Conservation (phyloP, 495 filamentous ascomycete species). For the Trichocladium uniseriatum region DNA sequence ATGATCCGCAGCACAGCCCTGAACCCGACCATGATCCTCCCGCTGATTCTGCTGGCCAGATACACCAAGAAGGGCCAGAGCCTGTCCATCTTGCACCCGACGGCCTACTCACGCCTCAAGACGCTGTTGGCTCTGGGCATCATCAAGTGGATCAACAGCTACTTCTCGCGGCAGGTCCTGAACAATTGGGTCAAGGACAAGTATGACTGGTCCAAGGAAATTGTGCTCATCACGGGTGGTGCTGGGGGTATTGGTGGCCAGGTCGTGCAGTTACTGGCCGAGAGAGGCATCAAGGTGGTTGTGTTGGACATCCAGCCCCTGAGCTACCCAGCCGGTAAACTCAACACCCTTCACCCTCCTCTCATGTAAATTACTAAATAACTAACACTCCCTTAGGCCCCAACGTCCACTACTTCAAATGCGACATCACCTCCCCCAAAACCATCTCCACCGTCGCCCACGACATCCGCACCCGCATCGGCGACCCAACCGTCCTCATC, state of each 20-base stretch:
- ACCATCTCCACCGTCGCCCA: constrained; percentile 39
- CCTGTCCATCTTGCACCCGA: constrained; percentile 41
- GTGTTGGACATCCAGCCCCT: constrained; percentile 61
- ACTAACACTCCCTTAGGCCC: too few relatives aligned
- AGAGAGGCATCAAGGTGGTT: constrained; percentile 50
- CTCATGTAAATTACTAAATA: too few relatives aligned
- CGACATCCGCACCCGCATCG: constrained; percentile 46
- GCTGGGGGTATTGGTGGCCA: constrained; percentile 58
- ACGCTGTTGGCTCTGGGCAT: constrained; percentile 42
- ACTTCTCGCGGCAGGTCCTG: constrained; percentile 42
- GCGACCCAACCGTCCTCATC: constrained; percentile 60
- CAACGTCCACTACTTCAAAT: constrained; percentile 52
- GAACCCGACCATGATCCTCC: constrained; percentile 51
- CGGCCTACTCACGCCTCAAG: constrained; percentile 37
- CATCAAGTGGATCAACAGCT: constrained; percentile 37
- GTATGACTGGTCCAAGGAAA: constrained; percentile 61
- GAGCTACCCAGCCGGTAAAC: constrained; percentile 46
- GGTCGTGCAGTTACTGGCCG: constrained; percentile 51
- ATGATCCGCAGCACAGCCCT: constrained; percentile 48
- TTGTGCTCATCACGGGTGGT: constrained; percentile 64
- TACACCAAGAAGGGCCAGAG: constrained; percentile 50
- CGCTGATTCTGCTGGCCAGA: constrained; percentile 48
- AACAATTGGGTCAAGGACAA: constrained; percentile 54
- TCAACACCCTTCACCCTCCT: too few relatives aligned
- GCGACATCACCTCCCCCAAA: constrained; percentile 50